These are phyloP conservation scores for Apiospora arundinis DNA, from an alignment of 2,329 filamentous ascomycete genomes.

Conservation along the genomic window DNA sequence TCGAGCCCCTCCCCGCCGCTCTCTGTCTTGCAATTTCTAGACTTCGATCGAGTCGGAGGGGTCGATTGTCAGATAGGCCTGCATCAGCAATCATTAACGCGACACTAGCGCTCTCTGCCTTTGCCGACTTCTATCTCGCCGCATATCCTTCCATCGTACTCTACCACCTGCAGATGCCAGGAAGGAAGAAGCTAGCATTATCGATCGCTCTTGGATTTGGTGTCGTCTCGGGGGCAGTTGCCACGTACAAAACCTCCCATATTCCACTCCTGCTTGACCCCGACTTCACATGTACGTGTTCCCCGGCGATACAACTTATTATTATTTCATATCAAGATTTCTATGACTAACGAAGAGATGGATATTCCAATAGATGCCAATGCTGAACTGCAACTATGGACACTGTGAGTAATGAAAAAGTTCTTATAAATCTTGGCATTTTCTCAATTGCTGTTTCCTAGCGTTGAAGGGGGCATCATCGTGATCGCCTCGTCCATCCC, in stretches of 20 bases:
- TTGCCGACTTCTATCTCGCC: conserved; percentile 50
- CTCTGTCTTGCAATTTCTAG: neutral
- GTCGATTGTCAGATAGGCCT: neutral
- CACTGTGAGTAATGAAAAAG: conserved; percentile 40
- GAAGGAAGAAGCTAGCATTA: conserved; percentile 49
- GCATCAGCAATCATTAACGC: neutral
- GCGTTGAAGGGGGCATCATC: conserved; percentile 42
- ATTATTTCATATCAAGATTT: no score
- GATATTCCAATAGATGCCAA: conserved; percentile 39
- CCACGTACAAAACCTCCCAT: conserved; percentile 41
- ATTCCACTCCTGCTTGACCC: conserved; percentile 34
- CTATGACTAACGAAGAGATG: neutral
- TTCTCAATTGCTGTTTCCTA: conserved; percentile 19
- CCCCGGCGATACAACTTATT: neutral
- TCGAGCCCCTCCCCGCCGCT: neutral
- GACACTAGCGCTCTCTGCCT: conserved; percentile 41
- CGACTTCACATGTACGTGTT: conserved; percentile 36
- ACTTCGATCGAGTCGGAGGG: neutral
- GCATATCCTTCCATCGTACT: conserved; percentile 48
- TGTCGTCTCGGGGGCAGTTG: conserved; percentile 39
- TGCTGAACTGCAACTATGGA: conserved; percentile 53
- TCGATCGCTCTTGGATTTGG: conserved; percentile 47
- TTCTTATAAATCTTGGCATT: neutral
- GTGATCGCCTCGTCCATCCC: conserved; percentile 46
- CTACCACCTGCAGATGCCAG: conserved; percentile 43